Evolutionary conservation across 495 filamentous ascomycete genomes (phyloP).

Genomic region (Talaromyces wortmannii): DNA sequence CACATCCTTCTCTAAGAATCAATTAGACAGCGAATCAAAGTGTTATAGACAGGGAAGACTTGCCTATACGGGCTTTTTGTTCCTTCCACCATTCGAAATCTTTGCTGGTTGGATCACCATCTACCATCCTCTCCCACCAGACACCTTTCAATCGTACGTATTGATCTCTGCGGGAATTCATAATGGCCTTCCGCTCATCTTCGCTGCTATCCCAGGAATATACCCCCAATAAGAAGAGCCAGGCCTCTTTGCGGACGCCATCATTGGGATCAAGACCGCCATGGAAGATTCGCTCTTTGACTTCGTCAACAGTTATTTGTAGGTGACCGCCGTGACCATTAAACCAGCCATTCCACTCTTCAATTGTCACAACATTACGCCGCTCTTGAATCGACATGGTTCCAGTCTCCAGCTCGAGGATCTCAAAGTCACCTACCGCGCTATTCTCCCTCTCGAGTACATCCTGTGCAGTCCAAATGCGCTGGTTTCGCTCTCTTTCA

Average conservation of each 20-base stretch:
- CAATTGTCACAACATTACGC: constrained; percentile 67
- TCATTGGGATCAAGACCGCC: constrained; percentile 86
- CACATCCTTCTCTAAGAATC: constrained; percentile 82
- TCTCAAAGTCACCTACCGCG: constrained; percentile 90
- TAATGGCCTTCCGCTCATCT: constrained; percentile 72
- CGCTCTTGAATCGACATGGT: constrained; percentile 62
- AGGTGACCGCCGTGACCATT: constrained; percentile 65
- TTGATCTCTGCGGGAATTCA: constrained; percentile 83
- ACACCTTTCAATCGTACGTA: constrained; percentile 89
- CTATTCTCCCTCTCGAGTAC: constrained; percentile 91
- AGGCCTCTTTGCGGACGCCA: constrained; percentile 90
- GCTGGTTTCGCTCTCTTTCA: constrained; percentile 71
- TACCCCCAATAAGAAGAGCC: constrained; percentile 89
- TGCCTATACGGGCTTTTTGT: constrained; percentile 89
- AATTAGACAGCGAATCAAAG: constrained; percentile 4
- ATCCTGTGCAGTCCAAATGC: constrained; percentile 91
- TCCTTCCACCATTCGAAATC: constrained; percentile 93
- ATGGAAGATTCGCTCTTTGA: constrained; percentile 94
- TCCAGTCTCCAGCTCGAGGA: constrained; percentile 74
- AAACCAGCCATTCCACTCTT: constrained; percentile 87
- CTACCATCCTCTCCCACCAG: constrained; percentile 94
- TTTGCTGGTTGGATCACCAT: constrained; percentile 66
- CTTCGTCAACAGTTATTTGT: constrained; percentile 75
- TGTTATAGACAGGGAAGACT: constrained; percentile 11
- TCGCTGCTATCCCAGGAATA: constrained; percentile 82